phyloP scores from a whole-genome alignment of 148 eudicot genomes.

The Vaccinium myrtillus region DNA sequence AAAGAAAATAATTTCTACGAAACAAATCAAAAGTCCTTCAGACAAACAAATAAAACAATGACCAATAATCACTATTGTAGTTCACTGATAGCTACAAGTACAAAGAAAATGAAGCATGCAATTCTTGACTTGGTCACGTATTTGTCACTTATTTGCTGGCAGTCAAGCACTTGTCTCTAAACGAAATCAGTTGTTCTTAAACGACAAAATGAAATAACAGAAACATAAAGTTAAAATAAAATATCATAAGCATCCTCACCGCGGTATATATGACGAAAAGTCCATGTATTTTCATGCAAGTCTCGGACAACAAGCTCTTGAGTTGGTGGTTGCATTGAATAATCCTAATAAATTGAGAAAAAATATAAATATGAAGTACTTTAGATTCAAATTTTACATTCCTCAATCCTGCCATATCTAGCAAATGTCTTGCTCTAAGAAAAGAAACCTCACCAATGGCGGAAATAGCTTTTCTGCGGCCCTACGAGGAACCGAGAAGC shows the following conservation, averaged over 20 bases:
- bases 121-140: neutral
- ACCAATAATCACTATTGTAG: neutral
- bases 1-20: neutral
- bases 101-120: neutral
- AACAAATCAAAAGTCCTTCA: neutral
- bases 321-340: constrained; percentile 95
- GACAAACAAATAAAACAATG: neutral
- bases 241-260: constrained; percentile 41
- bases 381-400: neutral
- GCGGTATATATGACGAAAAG: constrained; percentile 96
- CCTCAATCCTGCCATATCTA: neutral
- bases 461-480: constrained; percentile 99
- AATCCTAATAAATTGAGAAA: constrained; percentile 49
- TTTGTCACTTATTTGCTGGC: neutral
- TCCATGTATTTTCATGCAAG: constrained; percentile 96
- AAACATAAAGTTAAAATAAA: neutral
- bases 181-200: constrained; percentile 6
- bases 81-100: neutral
- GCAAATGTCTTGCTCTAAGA: neutral
- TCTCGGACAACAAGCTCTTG: constrained; percentile 98
- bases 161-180: neutral
- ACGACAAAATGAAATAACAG: neutral
- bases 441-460: constrained; percentile 52
- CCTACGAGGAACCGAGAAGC: constrained; percentile 97
- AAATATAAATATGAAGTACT: constrained; percentile 2